A percentile compares a stretch with the other conserved stretches of the same genome.
These are phyloP conservation scores for Penicillium sp. DNA, from an alignment of 2,329 filamentous ascomycete genomes.

Conservation along the genomic window DNA sequence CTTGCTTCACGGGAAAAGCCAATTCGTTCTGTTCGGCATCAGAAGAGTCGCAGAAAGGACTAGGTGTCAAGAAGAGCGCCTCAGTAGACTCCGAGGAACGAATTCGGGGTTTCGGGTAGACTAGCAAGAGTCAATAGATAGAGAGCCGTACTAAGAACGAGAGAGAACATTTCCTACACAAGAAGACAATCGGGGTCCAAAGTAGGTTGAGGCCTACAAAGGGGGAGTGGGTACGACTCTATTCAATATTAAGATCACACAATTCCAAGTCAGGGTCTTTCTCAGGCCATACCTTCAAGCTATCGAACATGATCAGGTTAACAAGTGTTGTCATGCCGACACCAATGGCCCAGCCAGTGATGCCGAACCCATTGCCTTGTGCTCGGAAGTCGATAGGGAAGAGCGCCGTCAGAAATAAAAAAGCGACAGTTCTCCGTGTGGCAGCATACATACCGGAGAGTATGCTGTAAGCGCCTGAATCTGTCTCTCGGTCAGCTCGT, in stretches of 20 bases:
- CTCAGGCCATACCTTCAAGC: constrained; percentile 18
- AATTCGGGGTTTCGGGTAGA: constrained; percentile 58
- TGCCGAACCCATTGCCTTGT: constrained; percentile 63
- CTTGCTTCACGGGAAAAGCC: background rate
- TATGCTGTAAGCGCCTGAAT: constrained; percentile 43
- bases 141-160: background rate
- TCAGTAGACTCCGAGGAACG: constrained; percentile 58
- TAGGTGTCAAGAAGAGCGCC: constrained; percentile 53
- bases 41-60: constrained; percentile 41
- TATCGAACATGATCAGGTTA: constrained; percentile 51
- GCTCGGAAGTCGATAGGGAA: constrained; percentile 61
- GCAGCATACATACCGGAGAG: constrained; percentile 49
- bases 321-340: constrained; percentile 59
- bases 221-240: constrained; percentile 56
- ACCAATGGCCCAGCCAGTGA: constrained; percentile 63
- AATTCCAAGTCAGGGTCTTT: background rate
- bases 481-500: constrained; percentile 32
- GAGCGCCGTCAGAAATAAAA: constrained; percentile 59
- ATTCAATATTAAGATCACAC: constrained; percentile 4
- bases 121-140: constrained; percentile 18
- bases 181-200: constrained; percentile 55
- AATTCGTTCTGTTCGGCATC: background rate
- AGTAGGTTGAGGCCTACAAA: constrained; percentile 57
- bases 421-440: constrained; percentile 57
- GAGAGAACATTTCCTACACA: constrained; percentile 32